Base-by-base conservation (phyloP, 2,329 filamentous ascomycete species). In the Plectosphaerella sp. region DNA sequence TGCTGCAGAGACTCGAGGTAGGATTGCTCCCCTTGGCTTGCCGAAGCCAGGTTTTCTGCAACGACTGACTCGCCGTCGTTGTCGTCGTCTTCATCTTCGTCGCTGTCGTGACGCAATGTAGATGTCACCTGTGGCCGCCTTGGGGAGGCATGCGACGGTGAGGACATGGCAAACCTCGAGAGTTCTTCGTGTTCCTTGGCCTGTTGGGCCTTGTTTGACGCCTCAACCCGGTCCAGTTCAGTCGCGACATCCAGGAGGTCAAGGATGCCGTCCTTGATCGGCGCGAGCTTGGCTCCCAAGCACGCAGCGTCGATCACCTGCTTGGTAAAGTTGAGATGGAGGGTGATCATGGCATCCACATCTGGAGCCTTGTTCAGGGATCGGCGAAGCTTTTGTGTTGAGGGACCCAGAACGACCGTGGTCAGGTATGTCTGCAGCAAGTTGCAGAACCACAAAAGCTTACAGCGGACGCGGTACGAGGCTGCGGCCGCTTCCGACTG, bases 261-360 rank as follows among this genome's bases (percentile, higher is more conserved):
- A n/a, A 93, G 74, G 16, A 96, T 80, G 14, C 83, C 83, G 52
- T 88, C 81, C 51, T 83, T 79, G 36, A 97, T 88, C 0, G 88
- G 86, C 15, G 77, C 75, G 4, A 96, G 70, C 50, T 85, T 86
- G 15, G 76, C 71, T 0, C 86, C 83, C 0, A 95, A 78, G 22
- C 94, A 80, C 10, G 88, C 83, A 57, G 90, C 84, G 33, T 84
- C 79, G 52, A 85, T 73, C 11, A 94, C 71, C 2, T 77, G 77
- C 45, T 75, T 76, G 45, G 88, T 72, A 61, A 87, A 93, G 0
- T 67, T 64, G 5, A 79, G 70, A 64, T 96, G 91, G 1, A 85
- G 77, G 1, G 70, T 69, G 24, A 91, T 84, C 89, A 97, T 95
- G 24, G 80, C 80, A 63, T 97, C 91, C 10, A 97, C 83, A 58